Conservation (phyloP, 2,329 filamentous ascomycete genomes). For the Mollisiaceae sp. region DNA sequence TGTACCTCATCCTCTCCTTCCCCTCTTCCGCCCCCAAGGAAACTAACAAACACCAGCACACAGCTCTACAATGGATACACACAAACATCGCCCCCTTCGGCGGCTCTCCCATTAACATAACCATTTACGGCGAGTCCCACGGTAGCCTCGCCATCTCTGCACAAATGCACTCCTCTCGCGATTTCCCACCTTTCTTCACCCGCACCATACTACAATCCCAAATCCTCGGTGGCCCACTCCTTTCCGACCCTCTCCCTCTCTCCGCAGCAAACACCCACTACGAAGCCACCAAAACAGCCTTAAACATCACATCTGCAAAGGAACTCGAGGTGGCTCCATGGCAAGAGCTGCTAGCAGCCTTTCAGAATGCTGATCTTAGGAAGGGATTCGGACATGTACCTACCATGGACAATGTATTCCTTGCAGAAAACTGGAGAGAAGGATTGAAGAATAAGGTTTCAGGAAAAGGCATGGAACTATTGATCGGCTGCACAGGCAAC, state of each 20-base stretch:
- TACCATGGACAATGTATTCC: constrained; percentile 16
- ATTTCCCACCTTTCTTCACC: constrained; percentile 1
- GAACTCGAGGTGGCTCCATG: constrained; percentile 12
- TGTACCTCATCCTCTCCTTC: background rate
- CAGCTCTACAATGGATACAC: constrained; percentile 62
- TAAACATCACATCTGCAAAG: constrained; percentile 8
- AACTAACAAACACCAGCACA: constrained; percentile 45
- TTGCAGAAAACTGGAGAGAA: constrained; percentile 16
- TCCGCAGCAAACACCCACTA: constrained; percentile 9
- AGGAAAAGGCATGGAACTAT: constrained; percentile 4
- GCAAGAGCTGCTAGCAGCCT: constrained; percentile 18
- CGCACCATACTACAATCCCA: constrained; percentile 27
- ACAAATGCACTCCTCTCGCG: constrained; percentile 17
- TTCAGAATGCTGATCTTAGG: constrained; percentile 3
- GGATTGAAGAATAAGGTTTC: background rate
- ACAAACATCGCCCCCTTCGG: constrained; percentile 62
- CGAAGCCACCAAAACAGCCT: constrained; percentile 3
- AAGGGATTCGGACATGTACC: constrained; percentile 8
- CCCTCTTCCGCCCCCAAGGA: background rate
- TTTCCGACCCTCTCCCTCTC: constrained; percentile 15
- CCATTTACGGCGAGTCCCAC: constrained; percentile 64
- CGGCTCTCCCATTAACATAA: constrained; percentile 59
- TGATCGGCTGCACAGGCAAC: constrained; percentile 18
- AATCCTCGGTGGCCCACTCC: constrained; percentile 11
- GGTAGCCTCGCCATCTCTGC: constrained; percentile 41